Conservation (phyloP, 768 basidiomycete genomes). For the Cubamyces lactineus region DNA sequence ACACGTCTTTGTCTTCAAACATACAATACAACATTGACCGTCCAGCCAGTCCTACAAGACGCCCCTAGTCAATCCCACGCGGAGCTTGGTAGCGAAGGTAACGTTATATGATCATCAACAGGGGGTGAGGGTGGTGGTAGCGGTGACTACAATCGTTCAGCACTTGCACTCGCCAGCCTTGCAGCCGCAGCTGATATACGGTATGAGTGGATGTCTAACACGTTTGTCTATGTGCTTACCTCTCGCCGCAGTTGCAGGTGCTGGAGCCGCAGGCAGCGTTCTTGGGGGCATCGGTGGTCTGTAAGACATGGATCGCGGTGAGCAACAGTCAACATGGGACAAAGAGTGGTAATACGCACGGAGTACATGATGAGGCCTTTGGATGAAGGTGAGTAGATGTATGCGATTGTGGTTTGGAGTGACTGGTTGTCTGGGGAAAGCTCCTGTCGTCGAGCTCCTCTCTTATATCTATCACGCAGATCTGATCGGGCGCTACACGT, state of each 20-base stretch:
- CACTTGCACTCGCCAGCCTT: constrained; percentile 69
- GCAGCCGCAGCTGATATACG: constrained; percentile 54
- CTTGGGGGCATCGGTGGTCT: constrained; percentile 39
- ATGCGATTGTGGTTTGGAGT: constrained; percentile 16
- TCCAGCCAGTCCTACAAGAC: constrained; percentile 8
- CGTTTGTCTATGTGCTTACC: constrained; percentile 35
- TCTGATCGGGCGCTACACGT: constrained; percentile 14
- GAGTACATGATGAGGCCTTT: constrained; percentile 23
- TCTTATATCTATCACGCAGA: constrained; percentile 24
- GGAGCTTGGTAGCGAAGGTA: neutral
- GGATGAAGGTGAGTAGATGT: constrained; percentile 1
- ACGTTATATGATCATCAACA: neutral
- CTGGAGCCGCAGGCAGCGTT: constrained; percentile 52
- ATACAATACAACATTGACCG: constrained; percentile 2
- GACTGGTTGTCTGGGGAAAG: constrained; percentile 11
- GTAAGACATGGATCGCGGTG: neutral
- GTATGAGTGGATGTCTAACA: neutral
- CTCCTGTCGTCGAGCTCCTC: neutral
- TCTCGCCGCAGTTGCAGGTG: constrained; percentile 55
- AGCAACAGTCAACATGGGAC: neutral
- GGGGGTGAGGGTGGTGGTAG: neutral
- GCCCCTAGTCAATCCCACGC: neutral
- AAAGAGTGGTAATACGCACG: constrained; percentile 10
- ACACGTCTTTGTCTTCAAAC: neutral
- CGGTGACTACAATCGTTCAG: constrained; percentile 36